Base-by-base conservation (phyloP, 371 early-diverging fungal species). In the Phascolomyces articulosus region DNA sequence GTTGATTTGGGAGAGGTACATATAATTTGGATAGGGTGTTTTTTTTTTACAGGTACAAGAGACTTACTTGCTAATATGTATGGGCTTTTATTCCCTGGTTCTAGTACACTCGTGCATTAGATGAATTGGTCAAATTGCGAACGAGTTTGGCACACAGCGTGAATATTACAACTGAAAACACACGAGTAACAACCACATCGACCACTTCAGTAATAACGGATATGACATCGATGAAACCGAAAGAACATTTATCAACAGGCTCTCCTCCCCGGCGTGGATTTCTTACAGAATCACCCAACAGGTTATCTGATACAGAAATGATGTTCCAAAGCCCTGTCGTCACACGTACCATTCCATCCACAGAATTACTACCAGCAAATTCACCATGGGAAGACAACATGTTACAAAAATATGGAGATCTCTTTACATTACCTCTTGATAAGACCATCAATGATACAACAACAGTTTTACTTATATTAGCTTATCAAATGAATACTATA, bases 401-500 rank as follows among this genome's bases (percentile, higher is more conserved):
- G 59, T 16, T 78, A 6, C 58, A 68, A 13, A 67, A 69, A 20
- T 78, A 78, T 41, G 68, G 67, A 18, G 67, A 70, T 15, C 49
- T 79, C 23, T 71, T 82, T 28, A 61, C 64, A 7, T 73, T 79
- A 41, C 78, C 83, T 2, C 53, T 73, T 26, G 72, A 79, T 29
- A 59, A 40, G 18, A 58, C 41, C 23, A 68, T 74, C 29, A 74
- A 62, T 40, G 77, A 82, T 51, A 44, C 55, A n/a, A 68, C 70
- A 0, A 76, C 71, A 54, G 58, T 82, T n/a, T 58, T 78, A 10
- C 58, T 82, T 13, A 62, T 82, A 3, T 27, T 82, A 13, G 72
- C 80, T 0, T 78, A 69, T 55, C 83, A 82, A 57, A 66, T 76
- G 70, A 82, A 78, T 38, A 40, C 67, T 2, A 63, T 82, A 40